Base-by-base conservation (phyloP, 1,284 basidiomycete genomes). In the Cystobasidium slooffiae region DNA sequence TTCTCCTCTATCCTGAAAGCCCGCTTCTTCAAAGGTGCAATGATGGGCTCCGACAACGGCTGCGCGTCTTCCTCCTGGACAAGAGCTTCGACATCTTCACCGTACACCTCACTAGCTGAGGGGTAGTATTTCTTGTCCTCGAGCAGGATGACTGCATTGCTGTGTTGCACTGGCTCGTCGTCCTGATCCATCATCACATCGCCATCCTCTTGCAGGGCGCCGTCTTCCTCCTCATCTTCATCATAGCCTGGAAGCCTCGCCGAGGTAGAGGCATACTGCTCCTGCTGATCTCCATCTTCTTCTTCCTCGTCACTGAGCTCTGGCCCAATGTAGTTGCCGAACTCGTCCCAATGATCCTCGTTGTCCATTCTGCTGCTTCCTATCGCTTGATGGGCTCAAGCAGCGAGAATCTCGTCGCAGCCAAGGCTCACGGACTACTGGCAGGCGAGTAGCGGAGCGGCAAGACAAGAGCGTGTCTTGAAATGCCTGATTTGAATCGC, bases 91-190 rank as follows among this genome's bases (percentile, higher is more conserved):
- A 70, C 68, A 74, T 91, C 96, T 58, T 89, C 86, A 8, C 96
- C 97, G 82, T 99, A 99, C 0, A 96, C 89, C 63, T 98, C 93
- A 69, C 87, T 86, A 0, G 97, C 97, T 12, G 91, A 91, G 8
- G 94, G 93, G 81, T 99, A 99, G 84, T 99, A 99, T 83, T 94
- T 91, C 84, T 99, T 99, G 85, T 99, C 92, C 82, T 99, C 97
- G 80, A 99, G 67, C 43, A 75, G 49, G 14, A 75, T 61, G 67
- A 75, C 68, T 24, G 74, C 74, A n/a, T 75, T 68, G 22, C 55
- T 74, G 6, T 64, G 53, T n/a, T 44, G 44, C 18, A 22, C 55
- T 22, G 55, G 53, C 18, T 65, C 56, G 79, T 80, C 64, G 80
- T 76, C 37, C 77, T 78, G 76, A 80, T 80, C 75, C 81, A 76